Conservation (phyloP, 2,329 filamentous ascomycete species). For the Talaromyces islandicus region DNA sequence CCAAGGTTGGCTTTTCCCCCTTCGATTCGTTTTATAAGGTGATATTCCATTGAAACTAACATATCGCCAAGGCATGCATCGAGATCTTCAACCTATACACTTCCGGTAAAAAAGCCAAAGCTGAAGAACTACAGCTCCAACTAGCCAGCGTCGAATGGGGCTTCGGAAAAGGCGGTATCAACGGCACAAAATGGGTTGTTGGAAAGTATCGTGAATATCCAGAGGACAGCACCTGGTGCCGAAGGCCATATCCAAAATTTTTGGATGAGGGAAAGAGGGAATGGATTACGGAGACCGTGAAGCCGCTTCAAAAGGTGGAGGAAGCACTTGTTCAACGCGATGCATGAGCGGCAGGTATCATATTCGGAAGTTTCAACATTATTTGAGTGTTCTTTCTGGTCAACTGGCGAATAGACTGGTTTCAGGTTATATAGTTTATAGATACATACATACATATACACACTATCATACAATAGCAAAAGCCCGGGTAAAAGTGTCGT, state of each 20-base stretch:
- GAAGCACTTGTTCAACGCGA: neutral
- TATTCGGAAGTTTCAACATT: neutral
- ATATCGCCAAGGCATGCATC: slow-evolving; percentile 37
- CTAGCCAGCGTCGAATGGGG: slow-evolving; percentile 51
- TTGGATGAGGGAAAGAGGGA: slow-evolving; percentile 39
- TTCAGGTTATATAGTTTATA: neutral
- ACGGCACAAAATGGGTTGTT: slow-evolving; percentile 57
- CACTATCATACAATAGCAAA: slow-evolving; percentile 47
- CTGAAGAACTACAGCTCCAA: slow-evolving; percentile 45
- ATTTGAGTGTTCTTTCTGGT: neutral
- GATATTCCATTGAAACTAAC: neutral
- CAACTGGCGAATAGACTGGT: neutral
- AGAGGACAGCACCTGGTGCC: slow-evolving; percentile 45
- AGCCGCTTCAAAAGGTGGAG: slow-evolving; percentile 5
- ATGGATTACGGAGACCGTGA: slow-evolving; percentile 29
- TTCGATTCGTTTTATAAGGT: neutral
- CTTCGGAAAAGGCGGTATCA: slow-evolving; percentile 54
- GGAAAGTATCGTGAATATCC: slow-evolving; percentile 50
- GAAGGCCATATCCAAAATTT: slow-evolving; percentile 50
- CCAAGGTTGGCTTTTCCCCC: slow-evolving; percentile 30
- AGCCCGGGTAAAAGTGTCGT: slow-evolving; percentile 44
- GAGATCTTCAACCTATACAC: slow-evolving; percentile 45
- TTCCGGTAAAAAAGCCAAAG: slow-evolving; percentile 44
- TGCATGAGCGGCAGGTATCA: neutral
- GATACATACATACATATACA: neutral